phyloP scores from a whole-genome alignment of 225 moss, liverwort and hornwort genomes.

The Sphagnum contortum region DNA sequence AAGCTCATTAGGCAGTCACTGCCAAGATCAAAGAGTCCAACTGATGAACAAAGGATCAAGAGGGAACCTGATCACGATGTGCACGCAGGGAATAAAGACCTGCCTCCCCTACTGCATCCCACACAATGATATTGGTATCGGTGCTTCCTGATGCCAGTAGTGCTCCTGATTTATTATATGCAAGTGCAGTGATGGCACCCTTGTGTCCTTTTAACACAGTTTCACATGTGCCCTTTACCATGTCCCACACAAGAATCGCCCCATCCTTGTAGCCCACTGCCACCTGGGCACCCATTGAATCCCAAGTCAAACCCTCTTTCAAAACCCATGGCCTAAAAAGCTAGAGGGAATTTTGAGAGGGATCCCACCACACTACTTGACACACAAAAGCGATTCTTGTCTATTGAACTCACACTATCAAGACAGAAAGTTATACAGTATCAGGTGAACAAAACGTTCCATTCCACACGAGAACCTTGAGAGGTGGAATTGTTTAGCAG shows the following conservation, averaged over 20 bases:
- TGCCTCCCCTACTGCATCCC: slow-evolving; percentile 93
- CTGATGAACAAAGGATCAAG: background rate
- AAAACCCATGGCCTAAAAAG: background rate
- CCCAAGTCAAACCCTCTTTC: background rate
- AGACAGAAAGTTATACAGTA: no score
- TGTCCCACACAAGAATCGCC: slow-evolving; percentile 85
- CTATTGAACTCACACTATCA: no score
- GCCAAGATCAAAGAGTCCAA: background rate
- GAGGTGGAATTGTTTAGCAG: no score
- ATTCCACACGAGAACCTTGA: no score
- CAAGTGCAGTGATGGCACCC: slow-evolving; percentile 71
- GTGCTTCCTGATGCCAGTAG: slow-evolving; percentile 90
- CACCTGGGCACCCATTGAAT: slow-evolving; percentile 28
- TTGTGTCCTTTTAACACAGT: slow-evolving; percentile 86
- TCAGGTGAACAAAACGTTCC: no score
- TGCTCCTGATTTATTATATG: slow-evolving; percentile 57
- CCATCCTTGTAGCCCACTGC: slow-evolving; percentile 93
- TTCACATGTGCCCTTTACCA: slow-evolving; percentile 70
- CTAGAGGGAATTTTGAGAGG: no score
- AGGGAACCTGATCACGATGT: slow-evolving; percentile 82
- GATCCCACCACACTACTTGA: background rate
- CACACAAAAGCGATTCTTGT: no score
- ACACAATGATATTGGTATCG: slow-evolving; percentile 87
- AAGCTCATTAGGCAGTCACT: no score
- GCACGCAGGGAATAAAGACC: slow-evolving; percentile 83